These are phyloP conservation scores for Exobasidium rhododendri DNA, from an alignment of 1,284 basidiomycete species.

Conservation along the genomic window DNA sequence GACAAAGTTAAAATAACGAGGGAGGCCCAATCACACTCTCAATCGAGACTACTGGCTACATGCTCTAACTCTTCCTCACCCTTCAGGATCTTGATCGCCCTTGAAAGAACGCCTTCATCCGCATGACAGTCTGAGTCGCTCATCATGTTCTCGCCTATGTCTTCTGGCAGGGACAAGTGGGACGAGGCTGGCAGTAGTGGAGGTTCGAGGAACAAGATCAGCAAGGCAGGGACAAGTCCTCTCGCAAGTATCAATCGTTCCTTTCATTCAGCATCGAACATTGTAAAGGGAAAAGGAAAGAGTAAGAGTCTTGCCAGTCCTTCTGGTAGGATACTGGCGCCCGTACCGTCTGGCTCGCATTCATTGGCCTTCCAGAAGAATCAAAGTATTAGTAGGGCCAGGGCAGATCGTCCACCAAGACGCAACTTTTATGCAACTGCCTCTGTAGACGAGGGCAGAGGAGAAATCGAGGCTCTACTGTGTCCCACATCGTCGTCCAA, in stretches of 20 bases:
- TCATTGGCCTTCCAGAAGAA: neutral
- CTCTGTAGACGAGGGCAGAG: neutral
- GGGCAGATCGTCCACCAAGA: neutral
- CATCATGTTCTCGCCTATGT: conserved; percentile 21
- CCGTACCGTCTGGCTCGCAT: neutral
- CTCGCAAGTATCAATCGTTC: neutral
- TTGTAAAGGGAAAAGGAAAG: conserved; percentile 1
- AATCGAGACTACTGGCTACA: no score
- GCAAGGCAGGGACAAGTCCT: neutral
- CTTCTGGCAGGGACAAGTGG: conserved; percentile 18
- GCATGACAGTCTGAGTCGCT: no score
- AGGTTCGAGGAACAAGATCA: neutral
- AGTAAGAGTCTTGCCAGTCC: neutral
- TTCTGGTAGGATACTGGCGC: neutral
- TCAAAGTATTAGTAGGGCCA: neutral
- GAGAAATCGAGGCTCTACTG: neutral
- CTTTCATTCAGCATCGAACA: neutral
- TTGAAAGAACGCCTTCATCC: no score
- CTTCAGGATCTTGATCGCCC: no score
- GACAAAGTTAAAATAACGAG: no score
- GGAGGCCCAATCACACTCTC: no score
- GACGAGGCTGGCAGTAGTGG: neutral
- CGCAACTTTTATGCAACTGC: neutral
- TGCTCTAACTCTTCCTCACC: no score
- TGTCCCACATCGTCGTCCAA: neutral